A percentile compares a stretch with the other conserved stretches of the same genome.
These are phyloP conservation scores for Cicer pinnatifidum DNA, from an alignment of 306 rosid species.

Conservation along the genomic window DNA sequence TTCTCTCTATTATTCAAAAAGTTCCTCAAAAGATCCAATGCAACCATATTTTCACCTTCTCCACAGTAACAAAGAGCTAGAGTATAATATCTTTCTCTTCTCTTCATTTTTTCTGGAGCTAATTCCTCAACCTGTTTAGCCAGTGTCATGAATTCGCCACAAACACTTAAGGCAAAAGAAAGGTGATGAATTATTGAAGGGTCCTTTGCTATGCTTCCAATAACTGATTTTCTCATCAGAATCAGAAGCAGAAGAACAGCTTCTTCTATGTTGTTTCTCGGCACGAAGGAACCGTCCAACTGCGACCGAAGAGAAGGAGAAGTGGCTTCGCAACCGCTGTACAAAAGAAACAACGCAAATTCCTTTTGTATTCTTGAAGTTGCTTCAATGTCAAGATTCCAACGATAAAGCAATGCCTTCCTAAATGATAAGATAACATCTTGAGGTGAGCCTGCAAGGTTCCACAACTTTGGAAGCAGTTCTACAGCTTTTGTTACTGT, in stretches of 20 bases:
- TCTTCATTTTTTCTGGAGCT: slow-evolving; percentile 68
- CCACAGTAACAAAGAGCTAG: slow-evolving; percentile 81
- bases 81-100: slow-evolving; percentile 59
- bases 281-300: slow-evolving; percentile 81
- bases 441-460: slow-evolving; percentile 65
- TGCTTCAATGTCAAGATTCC: slow-evolving; percentile 71
- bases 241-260: slow-evolving; percentile 77
- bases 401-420: slow-evolving; percentile 70
- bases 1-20: slow-evolving; percentile 63
- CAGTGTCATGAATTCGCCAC: slow-evolving; percentile 63
- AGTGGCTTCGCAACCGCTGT: slow-evolving; percentile 81
- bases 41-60: slow-evolving; percentile 63
- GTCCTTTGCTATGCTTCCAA: slow-evolving; percentile 61
- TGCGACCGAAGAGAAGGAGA: slow-evolving; percentile 83
- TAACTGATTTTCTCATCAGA: slow-evolving; percentile 57
- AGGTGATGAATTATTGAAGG: slow-evolving; percentile 81
- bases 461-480: slow-evolving; percentile 88
- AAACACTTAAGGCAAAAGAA: slow-evolving; percentile 74
- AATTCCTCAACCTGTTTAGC: slow-evolving; percentile 77
- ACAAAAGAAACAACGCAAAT: slow-evolving; percentile 82
- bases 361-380: slow-evolving; percentile 74
- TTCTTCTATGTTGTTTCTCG: slow-evolving; percentile 87
- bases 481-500: slow-evolving; percentile 68
- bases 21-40: slow-evolving; percentile 82
- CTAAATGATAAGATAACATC: slow-evolving; percentile 78